phyloP scores from a whole-genome alignment of 2,329 filamentous ascomycete species.

The Pseudocercospora crystallina region DNA sequence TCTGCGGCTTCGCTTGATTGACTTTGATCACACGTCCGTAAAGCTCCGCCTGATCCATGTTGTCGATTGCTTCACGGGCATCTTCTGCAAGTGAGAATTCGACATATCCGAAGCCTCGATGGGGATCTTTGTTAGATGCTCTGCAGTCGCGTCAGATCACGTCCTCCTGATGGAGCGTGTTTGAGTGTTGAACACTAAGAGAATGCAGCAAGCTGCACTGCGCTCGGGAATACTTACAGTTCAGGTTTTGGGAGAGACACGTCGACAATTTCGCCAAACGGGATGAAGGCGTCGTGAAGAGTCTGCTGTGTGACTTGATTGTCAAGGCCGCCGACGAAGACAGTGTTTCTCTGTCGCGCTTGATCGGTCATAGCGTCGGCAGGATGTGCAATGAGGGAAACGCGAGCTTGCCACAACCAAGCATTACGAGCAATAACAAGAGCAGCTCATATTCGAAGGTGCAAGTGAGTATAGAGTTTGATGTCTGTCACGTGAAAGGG shows the following conservation, averaged over 20 bases:
- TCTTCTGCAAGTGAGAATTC: conserved; percentile 86
- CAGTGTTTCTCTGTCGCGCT: conserved; percentile 71
- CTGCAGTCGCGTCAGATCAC: conserved; percentile 19
- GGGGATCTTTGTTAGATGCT: conserved; percentile 70
- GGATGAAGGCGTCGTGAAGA: conserved; percentile 88
- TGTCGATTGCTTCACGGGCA: conserved; percentile 93
- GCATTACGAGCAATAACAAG: too few relatives aligned
- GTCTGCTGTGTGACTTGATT: conserved; percentile 71
- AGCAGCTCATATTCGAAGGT: too few relatives aligned
- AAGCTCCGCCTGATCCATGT: conserved; percentile 96
- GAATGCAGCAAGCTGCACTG: too few relatives aligned
- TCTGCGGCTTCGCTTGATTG: conserved; percentile 85
- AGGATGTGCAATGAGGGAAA: neutral
- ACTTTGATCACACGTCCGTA: conserved; percentile 92
- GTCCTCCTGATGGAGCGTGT: neutral
- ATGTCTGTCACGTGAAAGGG: too few relatives aligned
- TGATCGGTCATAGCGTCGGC: conserved; percentile 70
- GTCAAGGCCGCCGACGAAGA: conserved; percentile 89
- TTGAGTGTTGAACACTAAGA: too few relatives aligned
- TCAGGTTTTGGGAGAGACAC: conserved; percentile 89
- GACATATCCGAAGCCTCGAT: conserved; percentile 94
- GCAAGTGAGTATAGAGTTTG: too few relatives aligned
- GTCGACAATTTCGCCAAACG: conserved; percentile 93
- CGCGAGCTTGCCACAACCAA: too few relatives aligned
- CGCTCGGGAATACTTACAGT: conserved; percentile 42